Evolutionary conservation across 768 basidiomycete species (phyloP).

Genomic region (Cystobasidium ongulense): DNA sequence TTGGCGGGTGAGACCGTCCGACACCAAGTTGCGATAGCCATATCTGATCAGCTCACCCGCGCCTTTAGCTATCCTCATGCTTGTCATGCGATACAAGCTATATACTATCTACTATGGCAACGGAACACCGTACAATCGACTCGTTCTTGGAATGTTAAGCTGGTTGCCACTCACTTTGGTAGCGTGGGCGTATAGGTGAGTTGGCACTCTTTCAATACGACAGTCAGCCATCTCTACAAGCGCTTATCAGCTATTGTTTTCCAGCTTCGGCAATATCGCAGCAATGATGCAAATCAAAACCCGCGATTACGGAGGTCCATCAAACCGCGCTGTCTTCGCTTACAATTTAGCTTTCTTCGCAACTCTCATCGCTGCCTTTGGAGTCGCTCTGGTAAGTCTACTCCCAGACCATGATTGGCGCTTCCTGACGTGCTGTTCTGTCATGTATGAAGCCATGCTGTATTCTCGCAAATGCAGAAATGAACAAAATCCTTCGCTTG

Average conservation of each 20-base stretch:
- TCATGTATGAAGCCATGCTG: no score
- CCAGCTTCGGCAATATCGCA: conserved; percentile 2
- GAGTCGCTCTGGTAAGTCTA: neutral
- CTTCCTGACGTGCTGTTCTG: no score
- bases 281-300: conserved; percentile 3
- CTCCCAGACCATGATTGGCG: no score
- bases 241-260: no score
- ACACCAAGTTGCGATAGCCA: neutral
- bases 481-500: no score
- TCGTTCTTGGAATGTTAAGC: neutral
- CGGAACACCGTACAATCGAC: neutral
- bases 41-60: no score
- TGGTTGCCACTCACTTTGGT: neutral
- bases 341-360: neutral
- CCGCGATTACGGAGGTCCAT: neutral
- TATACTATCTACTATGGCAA: neutral
- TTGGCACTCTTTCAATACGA: no score
- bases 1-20: neutral
- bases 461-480: no score
- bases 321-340: neutral
- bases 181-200: neutral
- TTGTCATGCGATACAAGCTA: neutral
- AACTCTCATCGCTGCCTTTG: neutral
- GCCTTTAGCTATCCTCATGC: neutral
- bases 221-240: no score